These are phyloP conservation scores for Trypanosoma melophagium DNA, from an alignment of 208 protist genomes.

Conservation along the genomic window DNA sequence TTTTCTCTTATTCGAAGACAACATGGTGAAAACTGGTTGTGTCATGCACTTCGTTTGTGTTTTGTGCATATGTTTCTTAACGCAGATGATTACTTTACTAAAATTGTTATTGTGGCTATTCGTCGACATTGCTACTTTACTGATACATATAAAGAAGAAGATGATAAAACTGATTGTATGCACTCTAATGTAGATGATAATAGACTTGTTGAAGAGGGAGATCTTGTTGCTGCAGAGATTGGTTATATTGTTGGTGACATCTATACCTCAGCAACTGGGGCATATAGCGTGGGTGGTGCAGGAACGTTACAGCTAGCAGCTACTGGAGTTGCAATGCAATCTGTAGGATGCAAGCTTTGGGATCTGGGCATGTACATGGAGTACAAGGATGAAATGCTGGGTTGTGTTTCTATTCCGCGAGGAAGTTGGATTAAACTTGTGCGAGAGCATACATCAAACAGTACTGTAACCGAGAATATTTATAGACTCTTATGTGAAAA, in stretches of 20 bases:
- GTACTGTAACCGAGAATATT: slow-evolving; percentile 18
- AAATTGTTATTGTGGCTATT: slow-evolving; percentile 72
- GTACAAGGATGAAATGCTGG: slow-evolving; percentile 64
- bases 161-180: slow-evolving; percentile 6
- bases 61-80: slow-evolving; percentile 72
- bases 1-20: slow-evolving; percentile 61
- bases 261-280: slow-evolving; percentile 82
- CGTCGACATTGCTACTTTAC: slow-evolving; percentile 45
- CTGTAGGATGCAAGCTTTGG: slow-evolving; percentile 69
- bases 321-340: slow-evolving; percentile 46
- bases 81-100: slow-evolving; percentile 47
- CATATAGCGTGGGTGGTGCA: slow-evolving; percentile 67
- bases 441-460: slow-evolving; percentile 18
- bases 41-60: slow-evolving; percentile 59
- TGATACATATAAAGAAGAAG: neutral
- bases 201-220: slow-evolving; percentile 42
- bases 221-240: slow-evolving; percentile 71
- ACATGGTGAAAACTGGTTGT: slow-evolving; percentile 88
- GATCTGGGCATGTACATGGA: slow-evolving; percentile 87
- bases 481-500: slow-evolving; percentile 21
- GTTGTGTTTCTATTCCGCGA: slow-evolving; percentile 37
- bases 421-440: slow-evolving; percentile 51
- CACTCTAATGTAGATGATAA: slow-evolving; percentile 1
- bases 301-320: slow-evolving; percentile 70
- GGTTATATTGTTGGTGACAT: slow-evolving; percentile 85